Conservation (phyloP, 768 basidiomycete genomes). For the Tylopilus plumbeoviolaceoides region DNA sequence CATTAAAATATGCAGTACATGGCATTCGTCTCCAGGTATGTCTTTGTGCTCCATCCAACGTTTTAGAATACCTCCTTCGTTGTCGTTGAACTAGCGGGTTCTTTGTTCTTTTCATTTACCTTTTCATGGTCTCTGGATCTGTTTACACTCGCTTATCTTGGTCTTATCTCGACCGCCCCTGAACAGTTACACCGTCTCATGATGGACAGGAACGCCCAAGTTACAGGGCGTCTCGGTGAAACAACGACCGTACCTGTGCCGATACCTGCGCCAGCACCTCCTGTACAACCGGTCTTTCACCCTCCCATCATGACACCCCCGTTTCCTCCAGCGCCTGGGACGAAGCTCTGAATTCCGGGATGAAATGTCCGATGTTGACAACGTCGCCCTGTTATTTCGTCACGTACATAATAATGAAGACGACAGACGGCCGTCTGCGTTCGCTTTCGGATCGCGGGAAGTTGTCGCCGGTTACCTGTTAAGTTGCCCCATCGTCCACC, state of each 20-base stretch:
- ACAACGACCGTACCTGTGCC: slow-evolving; percentile 15
- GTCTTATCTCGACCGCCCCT: slow-evolving; percentile 10
- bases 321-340: slow-evolving; percentile 28
- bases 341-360: slow-evolving; percentile 23
- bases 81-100: background rate
- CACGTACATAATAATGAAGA: slow-evolving; percentile 22
- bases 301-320: slow-evolving; percentile 31
- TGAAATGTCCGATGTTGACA: background rate
- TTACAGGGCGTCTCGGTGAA: slow-evolving; percentile 43
- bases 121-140: slow-evolving; percentile 6
- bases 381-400: background rate
- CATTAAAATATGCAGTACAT: slow-evolving; percentile 64
- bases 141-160: slow-evolving; percentile 11
- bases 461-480: background rate
- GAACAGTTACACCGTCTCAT: slow-evolving; percentile 62
- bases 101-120: slow-evolving; percentile 2
- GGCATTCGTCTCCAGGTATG: slow-evolving; percentile 77
- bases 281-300: slow-evolving; percentile 22
- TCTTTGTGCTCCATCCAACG: slow-evolving; percentile 7
- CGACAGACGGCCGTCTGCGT: background rate
- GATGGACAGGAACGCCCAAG: slow-evolving; percentile 68
- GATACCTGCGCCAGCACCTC: slow-evolving; percentile 18
- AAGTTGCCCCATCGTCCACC: background rate
- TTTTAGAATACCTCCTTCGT: slow-evolving; percentile 1
- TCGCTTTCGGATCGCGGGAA: slow-evolving; percentile 9